Evolutionary conservation across 2,329 filamentous ascomycete genomes (phyloP), one percentile per base, ranked within the genome.

Genomic region (Penicillium sp.): DNA sequence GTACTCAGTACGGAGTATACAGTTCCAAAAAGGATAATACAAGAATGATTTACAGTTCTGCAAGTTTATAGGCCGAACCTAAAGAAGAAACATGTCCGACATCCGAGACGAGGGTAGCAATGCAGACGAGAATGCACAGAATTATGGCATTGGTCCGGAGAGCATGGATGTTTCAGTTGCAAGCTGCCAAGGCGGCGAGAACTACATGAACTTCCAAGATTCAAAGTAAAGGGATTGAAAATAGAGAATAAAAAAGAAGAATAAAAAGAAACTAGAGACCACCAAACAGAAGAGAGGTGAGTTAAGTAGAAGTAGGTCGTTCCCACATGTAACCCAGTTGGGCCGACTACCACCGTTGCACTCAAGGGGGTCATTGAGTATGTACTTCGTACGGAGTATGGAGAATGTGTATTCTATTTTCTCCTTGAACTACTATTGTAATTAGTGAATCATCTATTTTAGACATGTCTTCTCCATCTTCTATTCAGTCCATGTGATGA

Each of bases 331-430:
- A 66, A 66, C 64, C 26, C 13, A 11, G 9, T 39, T 60, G 57
- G 59, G 58, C 61, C 58, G 59, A 56, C 57, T 66, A 65, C 64
- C 59, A 66, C 64, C 63, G 64, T 66, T 66, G 61, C 64, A 66
- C 61, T 57, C 64, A 64, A 63, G 61, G 61, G 60, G 61, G 60
- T 53, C 58, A 66, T 65, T 45, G 55, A 57, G 53, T 51, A 61
- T 61, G 57, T 58, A 58, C 45, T 32, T 5, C 23, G 23, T 23
- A 23, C 23, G 43, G 43, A 56, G 60, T 55, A 44, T 32, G 35
- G 23, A 51, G 59, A 57, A 61, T 60, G 56, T 30, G 29, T 40
- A 30, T 39, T 40, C 5, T 26, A n/a, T 39, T 11, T 11, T 18
- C 7, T 16, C 11, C 10, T 30, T 30, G 8, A 11, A 23, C 23